Evolutionary conservation across 2,329 filamentous ascomycete species (phyloP), one percentile per base, ranked within the genome.

Genomic region (Diplodia intermedia): DNA sequence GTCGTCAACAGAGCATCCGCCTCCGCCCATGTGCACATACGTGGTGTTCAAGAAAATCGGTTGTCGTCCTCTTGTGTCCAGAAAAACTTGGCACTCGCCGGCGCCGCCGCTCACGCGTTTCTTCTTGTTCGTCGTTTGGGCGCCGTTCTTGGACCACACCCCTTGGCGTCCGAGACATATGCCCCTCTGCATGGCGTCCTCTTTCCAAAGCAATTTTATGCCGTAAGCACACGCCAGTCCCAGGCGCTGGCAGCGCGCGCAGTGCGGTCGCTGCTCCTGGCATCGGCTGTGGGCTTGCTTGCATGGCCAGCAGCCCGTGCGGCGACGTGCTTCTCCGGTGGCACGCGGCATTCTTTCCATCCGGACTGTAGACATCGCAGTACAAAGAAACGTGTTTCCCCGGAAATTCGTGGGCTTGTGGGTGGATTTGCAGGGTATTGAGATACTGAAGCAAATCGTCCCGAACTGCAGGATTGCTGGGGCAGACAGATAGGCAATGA

Each of bases 251-350:
- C 76, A 78, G 38, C 75, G 75, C 18, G 61, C 66, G 66, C 76
- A 78, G 36, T 66, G 61, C 11, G 76, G 75, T 53, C 68, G 67
- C 61, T 78, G 75, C 62, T 78, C 76, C 15, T 75, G 75, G 61
- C 76, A 77, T 50, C 72, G 73, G 38, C 76, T 73, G 69, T 77
- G 75, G 57, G 73, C 75, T 47, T 72, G 72, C 74, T 71, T 71
- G 66, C 69, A 71, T 26, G 68, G 67, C 61, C 61, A 68, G 63
- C 69, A 71, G 20, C 70, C 70, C 5, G 68, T 69, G 15, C 70
- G 68, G 12, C 49, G 62, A 15, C 62, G 62, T 20, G 62, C 49
- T 20, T 65, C 62, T 7, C 14, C 38, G 36, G 36, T 31, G 52
- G n/a, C 36, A 31, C 33, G 54, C 54, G 36, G 20, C n/a, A 55